Percentiles rank a stretch among this genome's conserved stretches.
Conservation (phyloP, 2,329 filamentous ascomycete species). For the Aspergillus novoparasiticus region DNA sequence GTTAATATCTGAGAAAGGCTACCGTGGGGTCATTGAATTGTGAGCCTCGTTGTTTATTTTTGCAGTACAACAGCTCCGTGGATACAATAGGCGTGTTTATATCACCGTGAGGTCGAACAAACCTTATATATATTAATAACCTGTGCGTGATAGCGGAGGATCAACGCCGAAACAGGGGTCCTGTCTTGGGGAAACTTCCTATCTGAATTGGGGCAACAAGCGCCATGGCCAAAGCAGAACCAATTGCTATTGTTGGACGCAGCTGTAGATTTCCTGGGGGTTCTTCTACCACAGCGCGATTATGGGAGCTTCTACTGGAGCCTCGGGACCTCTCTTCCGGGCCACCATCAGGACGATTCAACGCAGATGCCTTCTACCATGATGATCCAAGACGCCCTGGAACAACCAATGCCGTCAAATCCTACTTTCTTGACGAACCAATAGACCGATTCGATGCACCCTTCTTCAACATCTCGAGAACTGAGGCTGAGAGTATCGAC, state of each 20-base stretch:
- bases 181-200: too few relatives aligned
- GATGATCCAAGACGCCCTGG: constrained; percentile 26
- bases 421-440: constrained; percentile 28
- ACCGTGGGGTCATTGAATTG: too few relatives aligned
- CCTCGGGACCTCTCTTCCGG: constrained; percentile 26
- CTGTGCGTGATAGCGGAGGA: too few relatives aligned
- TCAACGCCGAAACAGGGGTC: too few relatives aligned
- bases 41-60: too few relatives aligned
- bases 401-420: constrained; percentile 28
- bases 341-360: constrained; percentile 27
- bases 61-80: too few relatives aligned
- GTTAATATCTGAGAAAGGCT: too few relatives aligned
- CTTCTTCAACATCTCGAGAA: constrained; percentile 30
- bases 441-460: constrained; percentile 28
- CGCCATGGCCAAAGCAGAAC: constrained; percentile 14
- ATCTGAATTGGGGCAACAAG: too few relatives aligned
- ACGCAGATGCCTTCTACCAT: constrained; percentile 26
- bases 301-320: constrained; percentile 30
- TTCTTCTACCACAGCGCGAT: constrained; percentile 24
- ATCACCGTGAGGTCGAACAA: too few relatives aligned
- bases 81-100: too few relatives aligned
- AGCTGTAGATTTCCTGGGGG: constrained; percentile 29
- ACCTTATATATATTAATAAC: too few relatives aligned
- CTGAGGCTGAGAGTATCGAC: constrained; percentile 34
- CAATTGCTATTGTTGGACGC: constrained; percentile 31